Percentiles rank a stretch among this genome's conserved stretches.
These are phyloP conservation scores for Physcomitrellopsis africana DNA, from an alignment of 225 moss, liverwort and hornwort genomes.

Conservation along the genomic window DNA sequence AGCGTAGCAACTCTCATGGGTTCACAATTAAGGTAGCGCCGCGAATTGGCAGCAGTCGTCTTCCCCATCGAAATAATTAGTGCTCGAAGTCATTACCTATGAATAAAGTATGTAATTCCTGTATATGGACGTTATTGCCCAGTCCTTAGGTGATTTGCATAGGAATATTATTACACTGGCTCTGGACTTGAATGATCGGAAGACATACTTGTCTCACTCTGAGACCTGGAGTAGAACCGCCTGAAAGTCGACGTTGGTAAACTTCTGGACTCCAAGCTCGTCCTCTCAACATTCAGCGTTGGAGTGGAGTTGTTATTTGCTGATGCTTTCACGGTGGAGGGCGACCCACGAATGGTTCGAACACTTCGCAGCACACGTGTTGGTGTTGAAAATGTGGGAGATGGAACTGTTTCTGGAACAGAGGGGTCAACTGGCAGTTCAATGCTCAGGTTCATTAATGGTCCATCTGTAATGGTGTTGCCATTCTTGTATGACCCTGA, in stretches of 20 bases:
- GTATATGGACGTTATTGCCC: slow-evolving; percentile 1
- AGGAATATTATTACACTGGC: slow-evolving; percentile 25
- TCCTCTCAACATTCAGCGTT: slow-evolving; percentile 13
- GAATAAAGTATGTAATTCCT: slow-evolving; percentile 8
- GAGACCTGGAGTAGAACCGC: slow-evolving; percentile 40
- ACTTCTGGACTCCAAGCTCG: slow-evolving; percentile 9
- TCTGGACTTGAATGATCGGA: slow-evolving; percentile 39
- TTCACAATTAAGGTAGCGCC: slow-evolving; percentile 13
- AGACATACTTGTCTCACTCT: slow-evolving; percentile 55
- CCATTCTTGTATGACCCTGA: slow-evolving; percentile 22
- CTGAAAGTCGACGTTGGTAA: slow-evolving; percentile 26
- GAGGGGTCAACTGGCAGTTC: slow-evolving; percentile 28
- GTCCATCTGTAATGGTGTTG: slow-evolving; percentile 28
- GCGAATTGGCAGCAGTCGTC: slow-evolving; percentile 24
- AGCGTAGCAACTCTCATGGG: background rate
- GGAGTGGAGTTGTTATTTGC: background rate
- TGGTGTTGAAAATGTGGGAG: slow-evolving; percentile 18
- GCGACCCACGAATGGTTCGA: slow-evolving; percentile 44
- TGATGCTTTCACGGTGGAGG: slow-evolving; percentile 21
- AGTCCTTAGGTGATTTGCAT: background rate
- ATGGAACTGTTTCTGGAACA: slow-evolving; percentile 23
- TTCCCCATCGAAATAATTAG: slow-evolving; percentile 3
- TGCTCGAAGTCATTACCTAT: background rate
- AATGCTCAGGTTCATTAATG: slow-evolving; percentile 11
- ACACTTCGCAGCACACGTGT: slow-evolving; percentile 45